phyloP scores from a whole-genome alignment of 441 rosid species.

The Syzygium malaccense region DNA sequence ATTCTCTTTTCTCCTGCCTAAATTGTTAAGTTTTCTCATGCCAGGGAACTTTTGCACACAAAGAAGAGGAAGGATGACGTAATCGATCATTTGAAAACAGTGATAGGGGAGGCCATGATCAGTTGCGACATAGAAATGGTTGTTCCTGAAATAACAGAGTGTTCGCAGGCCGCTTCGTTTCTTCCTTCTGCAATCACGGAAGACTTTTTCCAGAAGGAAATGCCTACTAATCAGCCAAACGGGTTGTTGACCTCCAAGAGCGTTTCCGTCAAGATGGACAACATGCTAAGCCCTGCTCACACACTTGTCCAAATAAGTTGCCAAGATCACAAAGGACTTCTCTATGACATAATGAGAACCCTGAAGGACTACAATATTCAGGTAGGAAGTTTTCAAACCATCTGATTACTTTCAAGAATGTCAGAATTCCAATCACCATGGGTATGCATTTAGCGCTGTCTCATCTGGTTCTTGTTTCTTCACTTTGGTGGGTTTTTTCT shows the following conservation, averaged over 20 bases:
- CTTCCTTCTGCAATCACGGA: constrained; percentile 55
- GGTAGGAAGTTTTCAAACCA: constrained; percentile 28
- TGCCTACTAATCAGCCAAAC: constrained; percentile 27
- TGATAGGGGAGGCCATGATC: constrained; percentile 45
- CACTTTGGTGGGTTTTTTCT: background rate
- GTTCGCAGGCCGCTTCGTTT: constrained; percentile 53
- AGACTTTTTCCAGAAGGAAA: constrained; percentile 35
- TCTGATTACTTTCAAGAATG: background rate
- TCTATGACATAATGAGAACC: constrained; percentile 86
- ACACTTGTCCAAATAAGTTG: constrained; percentile 80
- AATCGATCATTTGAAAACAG: constrained; percentile 28
- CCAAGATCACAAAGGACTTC: constrained; percentile 86
- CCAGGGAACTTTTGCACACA: constrained; percentile 82
- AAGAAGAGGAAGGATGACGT: constrained; percentile 60
- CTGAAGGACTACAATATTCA: constrained; percentile 83
- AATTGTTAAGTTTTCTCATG: background rate
- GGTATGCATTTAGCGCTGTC: background rate
- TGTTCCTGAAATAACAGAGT: constrained; percentile 57
- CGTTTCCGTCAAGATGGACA: constrained; percentile 67
- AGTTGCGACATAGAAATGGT: constrained; percentile 75
- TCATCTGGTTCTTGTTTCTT: background rate
- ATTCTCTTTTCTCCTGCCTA: background rate
- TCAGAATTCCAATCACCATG: background rate
- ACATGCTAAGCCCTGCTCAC: constrained; percentile 70
- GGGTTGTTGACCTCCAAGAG: constrained; percentile 25